Conservation (phyloP, 176 grass and related monocot species). For the Eragrostis nindensis region DNA sequence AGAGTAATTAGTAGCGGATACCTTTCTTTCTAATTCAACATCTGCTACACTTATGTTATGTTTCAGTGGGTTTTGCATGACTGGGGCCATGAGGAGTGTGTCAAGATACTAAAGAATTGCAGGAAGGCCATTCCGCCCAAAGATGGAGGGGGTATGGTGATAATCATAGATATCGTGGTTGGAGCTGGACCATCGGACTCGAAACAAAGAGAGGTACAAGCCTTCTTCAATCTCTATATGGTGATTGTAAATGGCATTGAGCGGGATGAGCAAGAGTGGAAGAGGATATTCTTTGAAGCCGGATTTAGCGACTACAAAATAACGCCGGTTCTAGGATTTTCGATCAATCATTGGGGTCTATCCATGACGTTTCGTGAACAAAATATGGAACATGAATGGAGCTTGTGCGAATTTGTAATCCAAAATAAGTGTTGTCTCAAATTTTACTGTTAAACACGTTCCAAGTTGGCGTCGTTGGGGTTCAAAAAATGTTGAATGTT, state of each 20-base stretch:
- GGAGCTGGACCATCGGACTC: neutral
- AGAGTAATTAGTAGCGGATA: too few species aligned
- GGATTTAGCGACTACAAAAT: slow-evolving; percentile 61
- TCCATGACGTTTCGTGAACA: neutral
- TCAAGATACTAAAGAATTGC: slow-evolving; percentile 55
- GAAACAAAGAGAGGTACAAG: slow-evolving; percentile 36
- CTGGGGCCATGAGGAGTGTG: slow-evolving; percentile 44
- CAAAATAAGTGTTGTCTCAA: neutral
- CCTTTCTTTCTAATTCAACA: neutral
- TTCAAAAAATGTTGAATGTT: too few species aligned
- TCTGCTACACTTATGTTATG: neutral
- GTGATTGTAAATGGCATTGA: slow-evolving; percentile 40
- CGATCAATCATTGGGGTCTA: slow-evolving; percentile 43
- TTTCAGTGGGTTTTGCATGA: slow-evolving; percentile 62
- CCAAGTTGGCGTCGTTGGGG: too few species aligned
- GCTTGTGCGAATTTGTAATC: neutral
- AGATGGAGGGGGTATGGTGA: slow-evolving; percentile 52
- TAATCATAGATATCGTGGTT: slow-evolving; percentile 53
- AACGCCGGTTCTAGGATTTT: slow-evolving; percentile 14
- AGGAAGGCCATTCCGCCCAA: slow-evolving; percentile 42
- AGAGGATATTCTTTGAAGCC: slow-evolving; percentile 47
- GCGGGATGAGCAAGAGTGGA: slow-evolving; percentile 53
- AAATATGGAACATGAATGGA: neutral
- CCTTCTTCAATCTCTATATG: slow-evolving; percentile 42
- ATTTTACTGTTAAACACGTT: too few species aligned